Conservation (phyloP, 2,329 filamentous ascomycete genomes). For the Pseudogymnoascus pannorum region DNA sequence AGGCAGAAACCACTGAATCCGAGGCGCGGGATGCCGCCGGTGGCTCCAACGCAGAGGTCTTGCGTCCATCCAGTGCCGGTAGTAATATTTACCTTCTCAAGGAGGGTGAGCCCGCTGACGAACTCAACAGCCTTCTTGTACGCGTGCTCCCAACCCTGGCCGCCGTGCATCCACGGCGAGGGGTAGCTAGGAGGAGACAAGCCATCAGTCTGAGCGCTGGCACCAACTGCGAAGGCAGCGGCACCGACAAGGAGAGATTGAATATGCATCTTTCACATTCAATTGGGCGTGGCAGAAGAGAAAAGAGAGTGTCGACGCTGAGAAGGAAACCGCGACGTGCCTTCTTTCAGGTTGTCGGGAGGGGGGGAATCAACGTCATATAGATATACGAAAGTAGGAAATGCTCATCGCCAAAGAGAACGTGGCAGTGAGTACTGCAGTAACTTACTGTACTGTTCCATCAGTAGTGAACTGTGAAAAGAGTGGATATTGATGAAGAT, state of each 20-base stretch:
- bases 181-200: conserved; percentile 28
- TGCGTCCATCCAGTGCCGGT: conserved; percentile 54
- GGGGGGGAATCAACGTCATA: background rate
- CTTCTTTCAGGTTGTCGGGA: background rate
- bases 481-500: conserved; percentile 2
- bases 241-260: background rate
- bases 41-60: conserved; percentile 27
- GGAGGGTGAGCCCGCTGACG: conserved; percentile 67
- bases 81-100: conserved; percentile 88
- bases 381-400: background rate
- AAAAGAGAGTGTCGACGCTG: conserved; percentile 1
- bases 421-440: conserved; percentile 4
- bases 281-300: background rate
- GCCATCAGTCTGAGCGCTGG: conserved; percentile 10
- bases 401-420: background rate
- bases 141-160: conserved; percentile 54
- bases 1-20: conserved; percentile 28
- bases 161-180: conserved; percentile 29
- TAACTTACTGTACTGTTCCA: background rate
- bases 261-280: conserved; percentile 3
- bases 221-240: background rate
- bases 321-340: background rate
- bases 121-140: conserved; percentile 62
- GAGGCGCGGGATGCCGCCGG: conserved; percentile 27
- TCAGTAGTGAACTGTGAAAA: background rate